Conservation (phyloP, 306 rosid genomes). For the Chamaecrista fasciculata region DNA sequence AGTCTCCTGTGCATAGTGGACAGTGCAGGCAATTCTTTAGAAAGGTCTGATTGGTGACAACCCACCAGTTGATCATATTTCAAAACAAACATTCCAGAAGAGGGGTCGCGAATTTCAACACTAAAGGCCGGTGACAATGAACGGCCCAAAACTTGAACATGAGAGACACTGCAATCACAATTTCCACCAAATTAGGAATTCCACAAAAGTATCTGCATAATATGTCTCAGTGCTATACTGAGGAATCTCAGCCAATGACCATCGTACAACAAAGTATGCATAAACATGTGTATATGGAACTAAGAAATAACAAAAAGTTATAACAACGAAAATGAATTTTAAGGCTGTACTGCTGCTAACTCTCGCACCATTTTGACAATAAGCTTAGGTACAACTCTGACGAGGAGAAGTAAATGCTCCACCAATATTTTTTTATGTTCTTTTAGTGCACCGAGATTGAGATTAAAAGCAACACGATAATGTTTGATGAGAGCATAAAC, state of each 20-base stretch:
- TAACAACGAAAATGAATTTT: neutral
- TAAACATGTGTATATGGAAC: neutral
- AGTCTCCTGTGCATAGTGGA: slow-evolving; percentile 18
- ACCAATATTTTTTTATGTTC: neutral
- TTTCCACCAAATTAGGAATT: slow-evolving; percentile 19
- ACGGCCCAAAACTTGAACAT: slow-evolving; percentile 66
- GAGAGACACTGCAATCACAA: slow-evolving; percentile 62
- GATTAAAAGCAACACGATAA: neutral
- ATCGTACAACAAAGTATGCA: neutral
- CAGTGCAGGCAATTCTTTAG: slow-evolving; percentile 24
- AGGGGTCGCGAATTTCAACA: slow-evolving; percentile 53
- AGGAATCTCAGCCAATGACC: neutral
- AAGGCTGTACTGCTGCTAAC: neutral
- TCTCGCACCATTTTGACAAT: neutral
- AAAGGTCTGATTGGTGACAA: slow-evolving; percentile 27
- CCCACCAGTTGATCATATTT: slow-evolving; percentile 39
- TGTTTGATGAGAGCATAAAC: neutral
- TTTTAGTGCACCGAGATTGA: neutral
- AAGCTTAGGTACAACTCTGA: neutral
- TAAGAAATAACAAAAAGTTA: neutral
- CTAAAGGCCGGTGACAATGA: slow-evolving; percentile 59
- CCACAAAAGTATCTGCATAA: slow-evolving; percentile 12
- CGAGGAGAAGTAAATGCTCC: neutral
- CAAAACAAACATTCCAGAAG: slow-evolving; percentile 59
- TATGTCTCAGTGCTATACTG: neutral